Percentiles rank a stretch among this genome's conserved stretches.
Conservation (phyloP, 495 filamentous ascomycete genomes). For the Talaromyces ruber region DNA sequence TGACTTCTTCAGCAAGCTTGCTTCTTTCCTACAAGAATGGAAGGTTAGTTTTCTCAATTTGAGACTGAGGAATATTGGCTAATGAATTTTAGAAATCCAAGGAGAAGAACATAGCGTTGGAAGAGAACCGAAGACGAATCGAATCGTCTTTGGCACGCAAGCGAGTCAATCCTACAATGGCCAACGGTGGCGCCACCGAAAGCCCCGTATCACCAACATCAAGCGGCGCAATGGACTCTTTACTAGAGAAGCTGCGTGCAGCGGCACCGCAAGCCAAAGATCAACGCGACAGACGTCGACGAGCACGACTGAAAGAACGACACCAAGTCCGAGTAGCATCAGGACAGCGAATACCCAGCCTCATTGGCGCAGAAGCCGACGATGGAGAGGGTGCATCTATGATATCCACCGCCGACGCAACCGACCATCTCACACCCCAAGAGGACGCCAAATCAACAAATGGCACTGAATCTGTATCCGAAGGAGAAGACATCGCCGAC, state of each 20-base stretch:
- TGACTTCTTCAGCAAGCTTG: slow-evolving; percentile 94
- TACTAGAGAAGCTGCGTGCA: slow-evolving; percentile 92
- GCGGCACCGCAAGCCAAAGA: slow-evolving; percentile 85
- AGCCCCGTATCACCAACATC: slow-evolving; percentile 58
- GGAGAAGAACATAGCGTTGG: slow-evolving; percentile 79
- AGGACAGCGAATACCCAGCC: slow-evolving; percentile 73
- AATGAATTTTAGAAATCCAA: slow-evolving; percentile 58
- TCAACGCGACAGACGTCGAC: slow-evolving; percentile 76
- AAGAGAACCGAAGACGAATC: slow-evolving; percentile 75
- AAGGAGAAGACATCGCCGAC: slow-evolving; percentile 69
- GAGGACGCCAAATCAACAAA: slow-evolving; percentile 8
- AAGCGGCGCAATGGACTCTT: slow-evolving; percentile 89
- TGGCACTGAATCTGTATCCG: slow-evolving; percentile 32
- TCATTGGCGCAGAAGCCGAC: slow-evolving; percentile 32
- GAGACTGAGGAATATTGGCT: neutral
- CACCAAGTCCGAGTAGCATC: slow-evolving; percentile 87
- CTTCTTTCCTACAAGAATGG: slow-evolving; percentile 87
- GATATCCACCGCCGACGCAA: slow-evolving; percentile 15
- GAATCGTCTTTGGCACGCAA: slow-evolving; percentile 89
- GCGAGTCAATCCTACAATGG: slow-evolving; percentile 55
- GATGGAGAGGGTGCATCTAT: slow-evolving; percentile 12
- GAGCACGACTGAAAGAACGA: slow-evolving; percentile 81
- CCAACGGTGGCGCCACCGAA: slow-evolving; percentile 34
- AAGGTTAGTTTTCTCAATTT: slow-evolving; percentile 46
- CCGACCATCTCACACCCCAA: slow-evolving; percentile 13